Base-by-base conservation (phyloP, 2,329 filamentous ascomycete species). In the Penicillium freii region DNA sequence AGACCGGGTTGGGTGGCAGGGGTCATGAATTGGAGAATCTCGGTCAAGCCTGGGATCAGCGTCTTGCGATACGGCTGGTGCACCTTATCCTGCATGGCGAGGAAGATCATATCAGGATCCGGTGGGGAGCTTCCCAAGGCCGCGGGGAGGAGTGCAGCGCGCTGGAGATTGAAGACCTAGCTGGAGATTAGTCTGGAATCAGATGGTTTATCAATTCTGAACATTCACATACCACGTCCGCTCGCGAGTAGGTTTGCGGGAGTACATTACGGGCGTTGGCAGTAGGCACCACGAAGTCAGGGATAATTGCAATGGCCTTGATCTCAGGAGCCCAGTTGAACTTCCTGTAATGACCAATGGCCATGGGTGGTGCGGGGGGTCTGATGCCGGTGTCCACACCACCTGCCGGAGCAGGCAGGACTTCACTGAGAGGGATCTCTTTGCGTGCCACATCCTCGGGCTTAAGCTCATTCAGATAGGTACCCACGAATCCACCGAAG, bases 41-140 rank as follows among this genome's bases (percentile, higher is more conserved):
- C 89, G 17, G 90, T 89, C 56, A 99, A 82, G 0, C 93, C 94
- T 1, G 94, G 94, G 66, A 99, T 96, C 61, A 99, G 84, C 2
- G 84, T 88, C 77, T 94, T 88, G 53, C 94, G 88, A 80, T 99
- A 97, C 43, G 92, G 94, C 77, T 99, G 94, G 78, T 99, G 94
- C 60, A 99, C 86, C 77, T 92, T 96, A 80, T 99, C 94, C 78
- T 97, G 94, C 94, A 99, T 99, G 46, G 92, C 93, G 47, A 95
- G 87, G 79, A 95, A 95, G 73, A 99, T 99, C 75, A 96, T 88
- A 68, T 95, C 88, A 23, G 94, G 88, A 71, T 97, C 89, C 1
- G 92, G 93, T 10, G 94, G 93, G 8, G 90, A 93, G 73, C 91
- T 88, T 62, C 92, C 92, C 45, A 99, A 83, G 1, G 92, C 92